A percentile compares a stretch with the other conserved stretches of the same genome.
Conservation (phyloP, 176 grass and related monocot species). For the Elaeis guineensis region DNA sequence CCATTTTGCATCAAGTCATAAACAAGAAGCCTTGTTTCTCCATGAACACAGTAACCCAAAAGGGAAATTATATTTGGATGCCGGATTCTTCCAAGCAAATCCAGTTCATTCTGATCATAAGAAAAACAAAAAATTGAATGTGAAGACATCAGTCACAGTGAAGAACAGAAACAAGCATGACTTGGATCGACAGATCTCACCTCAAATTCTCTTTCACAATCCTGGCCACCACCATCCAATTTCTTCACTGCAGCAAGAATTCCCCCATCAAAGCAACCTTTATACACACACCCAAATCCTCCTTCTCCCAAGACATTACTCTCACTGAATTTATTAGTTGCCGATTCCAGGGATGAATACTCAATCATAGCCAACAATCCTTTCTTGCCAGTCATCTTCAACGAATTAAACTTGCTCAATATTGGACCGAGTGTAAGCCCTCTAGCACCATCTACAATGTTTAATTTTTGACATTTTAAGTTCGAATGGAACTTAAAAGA, state of each 20-base stretch:
- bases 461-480: too few relatives aligned
- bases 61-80: conserved; percentile 94
- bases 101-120: conserved; percentile 82
- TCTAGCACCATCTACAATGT: conserved; percentile 31
- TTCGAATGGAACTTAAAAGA: too few relatives aligned
- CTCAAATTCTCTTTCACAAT: conserved; percentile 86
- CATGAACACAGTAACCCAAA: conserved; percentile 79
- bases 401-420: conserved; percentile 60
- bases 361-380: conserved; percentile 64
- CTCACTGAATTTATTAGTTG: conserved; percentile 69
- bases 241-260: conserved; percentile 62
- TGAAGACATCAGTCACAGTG: not conserved
- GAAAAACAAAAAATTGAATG: conserved; percentile 16
- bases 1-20: conserved; percentile 97
- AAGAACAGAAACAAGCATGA: too few relatives aligned
- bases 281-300: conserved; percentile 73
- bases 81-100: conserved; percentile 80
- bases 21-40: conserved; percentile 57
- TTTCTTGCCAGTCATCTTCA: conserved; percentile 48
- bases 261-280: conserved; percentile 57
- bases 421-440: conserved; percentile 62
- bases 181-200: conserved; percentile 19
- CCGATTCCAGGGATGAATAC: conserved; percentile 49
- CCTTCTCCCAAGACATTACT: conserved; percentile 68
- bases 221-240: conserved; percentile 41